Evolutionary conservation across 306 rosid genomes (phyloP).

Genomic region (Fragaria ananassa): DNA sequence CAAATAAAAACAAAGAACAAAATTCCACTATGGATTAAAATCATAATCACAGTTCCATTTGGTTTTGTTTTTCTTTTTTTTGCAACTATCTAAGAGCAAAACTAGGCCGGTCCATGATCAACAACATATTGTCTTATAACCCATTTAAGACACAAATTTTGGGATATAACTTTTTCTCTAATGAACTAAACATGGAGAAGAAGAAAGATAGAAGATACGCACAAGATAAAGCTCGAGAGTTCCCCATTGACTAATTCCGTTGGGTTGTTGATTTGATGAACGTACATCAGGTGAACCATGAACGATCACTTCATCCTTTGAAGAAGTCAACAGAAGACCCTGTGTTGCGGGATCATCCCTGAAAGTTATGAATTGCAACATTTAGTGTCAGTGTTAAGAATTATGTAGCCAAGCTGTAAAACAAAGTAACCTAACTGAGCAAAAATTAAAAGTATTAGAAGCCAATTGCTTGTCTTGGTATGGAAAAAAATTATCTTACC

Average conservation of each 20-base stretch:
- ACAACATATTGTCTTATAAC: neutral
- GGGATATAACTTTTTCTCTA: neutral
- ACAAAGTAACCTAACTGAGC: neutral
- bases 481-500: slow-evolving; percentile 42
- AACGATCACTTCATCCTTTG: slow-evolving; percentile 53
- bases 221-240: slow-evolving; percentile 83
- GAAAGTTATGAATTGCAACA: slow-evolving; percentile 20
- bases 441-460: slow-evolving; percentile 19
- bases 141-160: neutral
- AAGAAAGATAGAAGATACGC: slow-evolving; percentile 34
- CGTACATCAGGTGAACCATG: slow-evolving; percentile 55
- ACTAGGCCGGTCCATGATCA: neutral
- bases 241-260: slow-evolving; percentile 57
- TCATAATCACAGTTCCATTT: neutral
- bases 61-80: too few species aligned
- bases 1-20: neutral
- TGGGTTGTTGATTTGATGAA: slow-evolving; percentile 45
- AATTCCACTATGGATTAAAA: neutral
- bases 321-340: slow-evolving; percentile 56
- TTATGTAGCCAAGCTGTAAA: neutral
- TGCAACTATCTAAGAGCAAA: neutral
- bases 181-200: neutral
- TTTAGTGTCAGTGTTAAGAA: slow-evolving; percentile 16
- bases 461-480: slow-evolving; percentile 18
- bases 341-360: slow-evolving; percentile 53